Percentiles rank a stretch among this genome's conserved stretches.
Conservation (phyloP, 73 alveolate genomes). For the Durusdinium trenchii region DNA sequence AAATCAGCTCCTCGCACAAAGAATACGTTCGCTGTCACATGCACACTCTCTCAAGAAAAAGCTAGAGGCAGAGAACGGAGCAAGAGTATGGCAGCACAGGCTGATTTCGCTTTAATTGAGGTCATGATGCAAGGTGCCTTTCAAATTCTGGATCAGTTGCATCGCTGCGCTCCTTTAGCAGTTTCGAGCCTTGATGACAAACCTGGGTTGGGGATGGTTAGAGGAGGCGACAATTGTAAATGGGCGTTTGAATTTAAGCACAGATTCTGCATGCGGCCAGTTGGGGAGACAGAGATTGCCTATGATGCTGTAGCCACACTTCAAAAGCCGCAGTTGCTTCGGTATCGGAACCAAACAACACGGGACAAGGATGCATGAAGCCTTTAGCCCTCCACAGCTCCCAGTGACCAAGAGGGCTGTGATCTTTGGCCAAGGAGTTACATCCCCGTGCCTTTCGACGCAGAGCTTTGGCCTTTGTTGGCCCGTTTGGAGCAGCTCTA, state of each 20-base stretch:
- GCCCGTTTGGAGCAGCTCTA: conserved; percentile 49
- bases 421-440: neutral
- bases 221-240: neutral
- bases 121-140: conserved; percentile 67
- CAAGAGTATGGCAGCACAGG: no score
- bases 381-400: neutral
- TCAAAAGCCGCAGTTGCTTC: neutral
- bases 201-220: neutral
- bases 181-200: neutral
- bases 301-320: neutral
- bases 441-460: neutral
- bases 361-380: neutral
- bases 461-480: conserved; percentile 47
- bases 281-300: neutral
- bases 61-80: neutral
- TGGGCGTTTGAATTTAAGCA: neutral
- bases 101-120: neutral
- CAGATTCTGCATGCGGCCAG: neutral
- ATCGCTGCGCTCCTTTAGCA: neutral
- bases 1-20: conserved; percentile 15
- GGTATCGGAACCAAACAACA: neutral
- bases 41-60: no score
- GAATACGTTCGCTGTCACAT: neutral
- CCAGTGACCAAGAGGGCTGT: neutral
- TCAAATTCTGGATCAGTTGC: neutral